Evolutionary conservation across 164 flowering plant species (phyloP), one percentile per base, ranked within the genome.

Genomic region (Stephania japonica): DNA sequence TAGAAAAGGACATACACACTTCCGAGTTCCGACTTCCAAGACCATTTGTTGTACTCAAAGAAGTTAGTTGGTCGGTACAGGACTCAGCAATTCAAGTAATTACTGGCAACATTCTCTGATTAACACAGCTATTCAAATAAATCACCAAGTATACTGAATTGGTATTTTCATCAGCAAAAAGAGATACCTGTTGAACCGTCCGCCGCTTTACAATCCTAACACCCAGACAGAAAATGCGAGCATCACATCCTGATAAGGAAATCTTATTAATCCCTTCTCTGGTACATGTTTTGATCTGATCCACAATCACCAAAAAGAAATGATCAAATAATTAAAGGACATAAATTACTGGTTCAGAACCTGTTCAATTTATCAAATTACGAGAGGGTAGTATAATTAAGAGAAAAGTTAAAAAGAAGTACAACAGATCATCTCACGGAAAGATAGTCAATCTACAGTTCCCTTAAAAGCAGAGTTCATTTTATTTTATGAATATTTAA

Each of bases 211-310:
- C 93, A 84, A 93, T 80, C 83, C 98, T 90, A 71, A 95, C 93
- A 16, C 99, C 99, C 67, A 95, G 72, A 80, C 98, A 95, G 80
- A 95, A 95, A 69, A 85, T 75, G 53, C 99, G 97, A 74, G 94
- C 81, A 87, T 95, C 99, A 79, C 94, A 86, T 77, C 91, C 96
- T 72, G 86, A 79, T 76, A 93, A 81, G 70, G 80, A 70, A 44
- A 95, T 87, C 83, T 87, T 91, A 75, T 93, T 93, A 8, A 82
- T 73, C 75, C 98, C 98, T 67, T 95, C 99, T 79, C 83, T 87
- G 64, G 85, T 86, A 64, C 78, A 93, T 42, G 88, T 80, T 42
- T 92, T 89, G 67, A 95, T 91, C 99, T 95, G 86, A 79, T 42
- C 78, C 9, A 27, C 38, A 32, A 32, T 32, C 38, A 32, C 38